Evolutionary conservation across 139 green algal species (phyloP).

Genomic region (Dunaliella sp.): DNA sequence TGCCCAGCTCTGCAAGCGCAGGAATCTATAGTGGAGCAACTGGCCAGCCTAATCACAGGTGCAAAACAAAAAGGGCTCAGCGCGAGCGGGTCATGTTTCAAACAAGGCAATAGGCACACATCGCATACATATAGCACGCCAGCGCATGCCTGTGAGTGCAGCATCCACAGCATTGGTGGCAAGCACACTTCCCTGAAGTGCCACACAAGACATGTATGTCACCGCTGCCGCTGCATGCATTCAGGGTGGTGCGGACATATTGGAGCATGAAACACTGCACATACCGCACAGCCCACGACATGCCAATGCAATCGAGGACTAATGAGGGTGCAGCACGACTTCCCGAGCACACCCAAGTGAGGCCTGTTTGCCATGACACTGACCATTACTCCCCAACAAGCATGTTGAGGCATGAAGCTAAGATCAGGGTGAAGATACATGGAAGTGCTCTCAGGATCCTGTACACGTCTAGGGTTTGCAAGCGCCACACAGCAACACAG

Average conservation of each 20-base stretch:
- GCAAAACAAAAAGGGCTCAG: too few relatives aligned
- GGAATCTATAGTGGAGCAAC: too few relatives aligned
- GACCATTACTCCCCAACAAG: not conserved
- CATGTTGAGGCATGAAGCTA: not conserved
- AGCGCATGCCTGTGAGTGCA: not conserved
- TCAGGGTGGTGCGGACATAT: not conserved
- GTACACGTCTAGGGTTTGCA: too few relatives aligned
- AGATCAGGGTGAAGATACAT: too few relatives aligned
- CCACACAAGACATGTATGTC: not conserved
- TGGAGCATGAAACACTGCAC: too few relatives aligned
- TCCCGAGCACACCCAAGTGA: not conserved
- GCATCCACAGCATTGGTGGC: not conserved
- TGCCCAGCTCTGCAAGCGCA: not conserved
- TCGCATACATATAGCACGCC: slow-evolving; percentile 1
- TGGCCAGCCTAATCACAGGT: too few relatives aligned
- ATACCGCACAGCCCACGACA: not conserved
- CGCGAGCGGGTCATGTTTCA: not conserved
- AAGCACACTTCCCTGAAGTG: not conserved
- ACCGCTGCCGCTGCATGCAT: not conserved
- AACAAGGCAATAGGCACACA: not conserved
- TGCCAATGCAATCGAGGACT: not conserved
- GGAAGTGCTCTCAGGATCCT: too few relatives aligned
- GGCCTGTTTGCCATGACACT: not conserved
- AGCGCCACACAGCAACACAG: not conserved
- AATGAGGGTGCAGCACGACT: not conserved